These are phyloP conservation scores for Syzygium aromaticum DNA, from an alignment of 345 rosid species.

Conservation along the genomic window DNA sequence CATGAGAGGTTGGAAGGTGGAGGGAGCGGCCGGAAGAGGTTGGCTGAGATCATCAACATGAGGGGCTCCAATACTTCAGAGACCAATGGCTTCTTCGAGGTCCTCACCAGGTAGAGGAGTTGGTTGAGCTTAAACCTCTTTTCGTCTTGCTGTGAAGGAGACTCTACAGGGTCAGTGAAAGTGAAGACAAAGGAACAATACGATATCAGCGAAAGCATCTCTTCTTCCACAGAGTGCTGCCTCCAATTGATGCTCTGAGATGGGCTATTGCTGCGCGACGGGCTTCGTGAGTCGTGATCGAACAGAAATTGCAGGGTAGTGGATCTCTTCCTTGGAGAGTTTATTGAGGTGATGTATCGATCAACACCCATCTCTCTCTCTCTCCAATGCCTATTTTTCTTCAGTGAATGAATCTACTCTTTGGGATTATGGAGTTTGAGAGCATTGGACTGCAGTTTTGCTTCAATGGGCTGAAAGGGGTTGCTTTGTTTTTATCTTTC, in stretches of 20 bases:
- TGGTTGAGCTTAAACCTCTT: slow-evolving; percentile 40
- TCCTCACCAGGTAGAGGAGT: slow-evolving; percentile 27
- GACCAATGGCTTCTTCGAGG: slow-evolving; percentile 17
- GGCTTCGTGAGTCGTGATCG: slow-evolving; percentile 21
- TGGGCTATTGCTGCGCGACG: neutral
- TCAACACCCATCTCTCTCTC: slow-evolving; percentile 21
- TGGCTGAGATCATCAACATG: slow-evolving; percentile 38
- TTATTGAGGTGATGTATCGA: slow-evolving; percentile 17
- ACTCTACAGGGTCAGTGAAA: slow-evolving; percentile 39
- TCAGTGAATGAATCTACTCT: neutral
- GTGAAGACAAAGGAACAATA: slow-evolving; percentile 30
- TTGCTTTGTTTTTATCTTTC: slow-evolving; percentile 2
- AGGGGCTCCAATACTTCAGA: slow-evolving; percentile 14
- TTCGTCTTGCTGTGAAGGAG: slow-evolving; percentile 38
- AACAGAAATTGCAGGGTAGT: slow-evolving; percentile 28
- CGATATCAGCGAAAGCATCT: slow-evolving; percentile 23
- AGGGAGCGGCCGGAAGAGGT: slow-evolving; percentile 52
- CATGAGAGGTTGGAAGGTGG: slow-evolving; percentile 15
- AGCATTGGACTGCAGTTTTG: neutral
- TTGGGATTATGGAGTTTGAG: neutral
- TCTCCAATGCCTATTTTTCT: neutral
- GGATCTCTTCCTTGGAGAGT: slow-evolving; percentile 21
- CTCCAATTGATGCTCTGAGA: slow-evolving; percentile 4
- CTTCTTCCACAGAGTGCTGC: slow-evolving; percentile 8
- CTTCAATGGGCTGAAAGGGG: neutral